Base-by-base conservation (phyloP, 192 early-diverging fungal genomes). In the Phlyctochytrium planicorne region DNA sequence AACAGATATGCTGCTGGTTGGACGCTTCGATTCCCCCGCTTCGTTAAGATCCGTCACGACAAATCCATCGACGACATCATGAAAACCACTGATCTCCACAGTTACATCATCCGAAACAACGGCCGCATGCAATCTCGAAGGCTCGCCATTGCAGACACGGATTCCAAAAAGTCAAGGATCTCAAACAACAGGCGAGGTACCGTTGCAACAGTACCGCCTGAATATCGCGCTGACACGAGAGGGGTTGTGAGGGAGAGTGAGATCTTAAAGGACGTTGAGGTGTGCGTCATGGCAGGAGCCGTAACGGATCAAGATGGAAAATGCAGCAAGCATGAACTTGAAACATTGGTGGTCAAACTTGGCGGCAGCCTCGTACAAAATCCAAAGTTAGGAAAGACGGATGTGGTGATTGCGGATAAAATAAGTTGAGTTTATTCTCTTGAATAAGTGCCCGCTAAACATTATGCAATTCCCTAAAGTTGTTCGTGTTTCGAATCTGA, bases 21-120 rank as follows among this genome's bases (percentile, higher is more conserved):
- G 35, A 92, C 92, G 4, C 71, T 94, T 30, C 87, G 92, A 20
- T 94, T 94, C 65, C 92, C 92, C 1, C 77, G 91, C 14, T 92
- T 89, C 67, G 75, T 86, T 14, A 75, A 61, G 53, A 60, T 91
- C n/a, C 79, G 92, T 2, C 53, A 81, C 4, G 90, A 94, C 70
- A 92, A 93, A 68, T 25, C 30, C n/a, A 60, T 66, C 2, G 60
- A 63, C 36, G 68, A 75, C 17, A 62, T 65, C 16, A 55, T 82
- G 67, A 62, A 68, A 20, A 24, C 63, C 10, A 56, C 6, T 2
- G 65, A 74, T 30, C 57, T 84, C 24, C 47, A 71, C 12, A 70
- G 68, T 60, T 70, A 68, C 61, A 62, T 75, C 16, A 47, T 62
- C 32, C 10, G 68, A 17, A 69, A 74, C 30, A 31, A 68, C 23